Conservation (phyloP, 177 flowering plant genomes). For the Telopea speciosissima region DNA sequence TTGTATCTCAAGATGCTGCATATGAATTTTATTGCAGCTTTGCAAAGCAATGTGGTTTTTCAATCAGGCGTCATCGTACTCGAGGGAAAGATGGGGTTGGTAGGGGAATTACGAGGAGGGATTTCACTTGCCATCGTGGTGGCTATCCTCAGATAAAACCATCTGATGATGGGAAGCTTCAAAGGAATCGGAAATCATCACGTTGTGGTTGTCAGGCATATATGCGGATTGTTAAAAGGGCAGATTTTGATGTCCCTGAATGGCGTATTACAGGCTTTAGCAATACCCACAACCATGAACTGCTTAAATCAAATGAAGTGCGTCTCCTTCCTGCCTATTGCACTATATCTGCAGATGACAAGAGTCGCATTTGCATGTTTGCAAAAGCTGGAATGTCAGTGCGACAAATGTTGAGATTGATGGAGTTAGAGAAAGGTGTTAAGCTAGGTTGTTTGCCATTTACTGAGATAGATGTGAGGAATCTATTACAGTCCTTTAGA, state of each 20-base stretch:
- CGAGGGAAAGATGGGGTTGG: conserved; percentile 73
- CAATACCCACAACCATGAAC: conserved; percentile 69
- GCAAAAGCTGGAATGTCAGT: conserved; percentile 81
- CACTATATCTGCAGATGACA: conserved; percentile 57
- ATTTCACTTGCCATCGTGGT: conserved; percentile 70
- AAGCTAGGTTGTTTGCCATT: conserved; percentile 62
- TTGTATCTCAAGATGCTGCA: conserved; percentile 85
- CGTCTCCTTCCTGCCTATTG: conserved; percentile 54
- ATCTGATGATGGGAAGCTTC: conserved; percentile 55
- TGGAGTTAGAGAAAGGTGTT: conserved; percentile 72
- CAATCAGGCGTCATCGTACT: conserved; percentile 66
- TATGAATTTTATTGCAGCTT: conserved; percentile 74
- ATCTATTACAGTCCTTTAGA: conserved; percentile 58
- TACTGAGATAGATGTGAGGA: conserved; percentile 64
- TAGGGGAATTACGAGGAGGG: conserved; percentile 66
- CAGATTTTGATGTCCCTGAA: conserved; percentile 64
- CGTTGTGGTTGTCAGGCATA: conserved; percentile 79
- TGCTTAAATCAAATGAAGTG: conserved; percentile 43
- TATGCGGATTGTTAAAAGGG: conserved; percentile 61
- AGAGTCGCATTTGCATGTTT: conserved; percentile 65
- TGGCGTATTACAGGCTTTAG: conserved; percentile 73
- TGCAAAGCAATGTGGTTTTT: conserved; percentile 70
- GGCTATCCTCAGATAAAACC: conserved; percentile 61
- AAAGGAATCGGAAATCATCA: conserved; percentile 65
- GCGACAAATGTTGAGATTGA: conserved; percentile 60